Evolutionary conservation across 768 basidiomycete species (phyloP).

Genomic region (Pleurotus cornucopiae): DNA sequence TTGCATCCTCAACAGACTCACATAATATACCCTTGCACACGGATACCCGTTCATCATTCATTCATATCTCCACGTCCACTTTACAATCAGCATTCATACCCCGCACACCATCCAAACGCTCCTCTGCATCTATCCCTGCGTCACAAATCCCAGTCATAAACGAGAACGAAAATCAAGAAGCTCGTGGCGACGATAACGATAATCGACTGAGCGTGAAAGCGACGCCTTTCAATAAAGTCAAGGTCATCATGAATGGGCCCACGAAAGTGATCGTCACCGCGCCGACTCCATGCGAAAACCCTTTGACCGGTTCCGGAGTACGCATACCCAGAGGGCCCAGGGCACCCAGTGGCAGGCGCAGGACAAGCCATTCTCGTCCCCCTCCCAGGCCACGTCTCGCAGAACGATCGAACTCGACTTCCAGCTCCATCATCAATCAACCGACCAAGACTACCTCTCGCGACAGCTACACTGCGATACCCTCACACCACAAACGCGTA

Average conservation of each 20-base stretch:
- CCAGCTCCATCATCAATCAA: background rate
- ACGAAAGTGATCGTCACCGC: slow-evolving; percentile 52
- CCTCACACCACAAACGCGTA: background rate
- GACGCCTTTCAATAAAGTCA: slow-evolving; percentile 27
- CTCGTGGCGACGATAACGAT: background rate
- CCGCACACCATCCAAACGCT: slow-evolving; percentile 5
- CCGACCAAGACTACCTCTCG: background rate
- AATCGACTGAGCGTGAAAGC: background rate
- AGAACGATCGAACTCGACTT: slow-evolving; percentile 1
- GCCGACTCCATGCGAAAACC: slow-evolving; percentile 41
- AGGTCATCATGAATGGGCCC: slow-evolving; percentile 41
- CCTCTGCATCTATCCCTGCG: slow-evolving; percentile 6
- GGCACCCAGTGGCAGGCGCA: background rate
- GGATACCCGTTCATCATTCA: slow-evolving; percentile 6
- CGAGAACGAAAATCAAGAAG: background rate
- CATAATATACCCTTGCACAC: slow-evolving; percentile 6
- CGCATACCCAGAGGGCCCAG: slow-evolving; percentile 4
- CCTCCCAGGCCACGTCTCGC: slow-evolving; percentile 1
- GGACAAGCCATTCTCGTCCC: background rate
- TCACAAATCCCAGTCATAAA: background rate
- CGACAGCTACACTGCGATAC: background rate
- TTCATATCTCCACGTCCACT: background rate
- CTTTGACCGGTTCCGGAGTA: background rate
- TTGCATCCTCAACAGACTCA: slow-evolving; percentile 1
- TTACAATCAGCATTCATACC: slow-evolving; percentile 2